phyloP scores from a whole-genome alignment of 805 yeast species.

The Candida maesae region DNA sequence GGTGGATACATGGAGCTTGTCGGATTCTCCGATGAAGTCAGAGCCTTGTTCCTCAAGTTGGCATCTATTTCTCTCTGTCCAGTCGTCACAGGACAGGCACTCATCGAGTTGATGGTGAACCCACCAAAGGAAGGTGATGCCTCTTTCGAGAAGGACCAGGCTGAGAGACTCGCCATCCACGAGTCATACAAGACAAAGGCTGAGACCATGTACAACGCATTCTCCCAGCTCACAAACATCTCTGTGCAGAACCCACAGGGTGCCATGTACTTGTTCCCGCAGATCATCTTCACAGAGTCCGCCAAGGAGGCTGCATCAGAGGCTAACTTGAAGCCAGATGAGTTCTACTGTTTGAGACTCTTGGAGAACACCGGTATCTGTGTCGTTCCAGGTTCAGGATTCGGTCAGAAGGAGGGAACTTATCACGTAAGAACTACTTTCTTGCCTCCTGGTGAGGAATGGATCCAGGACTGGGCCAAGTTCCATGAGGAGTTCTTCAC shows the following conservation, averaged over 20 bases:
- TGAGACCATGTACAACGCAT: slow-evolving; percentile 59
- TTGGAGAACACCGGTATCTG: slow-evolving; percentile 91
- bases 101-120: slow-evolving; percentile 88
- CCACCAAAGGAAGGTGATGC: slow-evolving; percentile 82
- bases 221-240: slow-evolving; percentile 74
- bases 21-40: slow-evolving; percentile 71
- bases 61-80: slow-evolving; percentile 93
- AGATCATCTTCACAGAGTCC: slow-evolving; percentile 56
- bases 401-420: slow-evolving; percentile 88
- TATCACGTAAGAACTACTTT: slow-evolving; percentile 95
- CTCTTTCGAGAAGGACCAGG: slow-evolving; percentile 61
- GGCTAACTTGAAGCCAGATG: slow-evolving; percentile 66
- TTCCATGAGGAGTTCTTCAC: slow-evolving; percentile 73
- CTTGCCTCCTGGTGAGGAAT: slow-evolving; percentile 90
- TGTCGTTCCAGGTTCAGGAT: slow-evolving; percentile 96
- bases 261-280: slow-evolving; percentile 96
- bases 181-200: slow-evolving; percentile 64
- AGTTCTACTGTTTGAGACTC: slow-evolving; percentile 79
- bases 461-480: slow-evolving; percentile 73
- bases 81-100: slow-evolving; percentile 91
- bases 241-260: slow-evolving; percentile 90
- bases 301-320: slow-evolving; percentile 61
- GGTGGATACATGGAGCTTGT: slow-evolving; percentile 97
- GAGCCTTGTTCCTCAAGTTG: slow-evolving; percentile 71
- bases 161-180: slow-evolving; percentile 62